Evolutionary conservation across 768 basidiomycete species (phyloP), one percentile per base, ranked within the genome.

Genomic region (Amanita molliuscula): DNA sequence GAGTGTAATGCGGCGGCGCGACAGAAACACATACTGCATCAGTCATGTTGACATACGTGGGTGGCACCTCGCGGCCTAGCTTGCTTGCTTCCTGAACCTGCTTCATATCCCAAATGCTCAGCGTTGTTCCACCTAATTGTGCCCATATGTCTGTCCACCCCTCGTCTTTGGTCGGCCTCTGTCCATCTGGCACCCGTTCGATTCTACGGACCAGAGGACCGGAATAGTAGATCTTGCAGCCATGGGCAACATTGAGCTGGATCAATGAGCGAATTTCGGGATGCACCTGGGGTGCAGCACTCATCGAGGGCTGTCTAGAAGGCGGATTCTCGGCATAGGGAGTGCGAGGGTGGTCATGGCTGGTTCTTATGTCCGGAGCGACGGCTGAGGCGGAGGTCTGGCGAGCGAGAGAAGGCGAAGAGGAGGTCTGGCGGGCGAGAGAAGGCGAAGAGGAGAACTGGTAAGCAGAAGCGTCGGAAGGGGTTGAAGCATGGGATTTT

Each of bases 81-180:
- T 77, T 80, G 56, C 80, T 89, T 2, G 91, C 91, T 61, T 84
- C 86, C 55, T 91, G 82, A 50, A 94, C 82, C 57, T 84, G 79
- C 58, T 77, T 80, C 85, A 93, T 92, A 62, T 91, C 88, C 91
- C 91, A 94, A 37, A 92, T 74, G 57, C 88, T 90, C 57, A 94
- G 74, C 18, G 87, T 92, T 4, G 88, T 91, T 3, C 91, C 92
- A 44, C 87, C 84, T 29, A 94, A 71, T 66, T 94, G 91, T 1
- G 84, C 91, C 88, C 88, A 94, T 13, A 93, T 84, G 15, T 91
- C 81, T 9, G 74, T 73, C 87, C 90, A 91, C 1, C 81, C 79
- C 3, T 87, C 86, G 58, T 88, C 84, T 59, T 83, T 84, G 53
- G 67, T 59, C 3, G 83, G 78, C 52, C 71, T 74, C 56, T 81